A percentile compares a stretch with the other conserved stretches of the same genome.
These are phyloP conservation scores for Saitozyma sp. DNA, from an alignment of 768 basidiomycete species.

Conservation along the genomic window DNA sequence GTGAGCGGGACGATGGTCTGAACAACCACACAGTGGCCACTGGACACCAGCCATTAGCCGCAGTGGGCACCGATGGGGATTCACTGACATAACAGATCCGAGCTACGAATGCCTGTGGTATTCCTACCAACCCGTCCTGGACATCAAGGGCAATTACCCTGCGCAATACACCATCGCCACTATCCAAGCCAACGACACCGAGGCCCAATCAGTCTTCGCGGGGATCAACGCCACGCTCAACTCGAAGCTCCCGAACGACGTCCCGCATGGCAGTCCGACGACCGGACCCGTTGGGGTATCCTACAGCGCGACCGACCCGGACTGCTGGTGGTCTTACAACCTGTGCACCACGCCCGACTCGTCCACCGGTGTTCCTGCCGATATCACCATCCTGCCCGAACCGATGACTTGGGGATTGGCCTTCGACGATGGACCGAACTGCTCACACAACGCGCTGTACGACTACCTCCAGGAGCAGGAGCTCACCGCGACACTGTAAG, in stretches of 20 bases:
- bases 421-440: conserved; percentile 54
- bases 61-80: neutral
- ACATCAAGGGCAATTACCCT: conserved; percentile 33
- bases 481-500: conserved; percentile 52
- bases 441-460: conserved; percentile 54
- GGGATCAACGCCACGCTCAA: conserved; percentile 43
- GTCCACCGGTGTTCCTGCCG: conserved; percentile 30
- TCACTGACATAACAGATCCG: conserved; percentile 24
- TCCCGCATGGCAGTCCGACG: conserved; percentile 42
- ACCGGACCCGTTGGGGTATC: conserved; percentile 46
- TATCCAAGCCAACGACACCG: conserved; percentile 44
- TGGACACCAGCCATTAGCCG: neutral
- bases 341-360: conserved; percentile 41
- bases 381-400: conserved; percentile 46
- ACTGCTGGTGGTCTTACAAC: conserved; percentile 53
- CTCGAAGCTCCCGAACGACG: conserved; percentile 36
- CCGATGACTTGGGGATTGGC: conserved; percentile 50
- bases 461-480: conserved; percentile 49
- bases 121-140: conserved; percentile 35
- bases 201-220: conserved; percentile 36
- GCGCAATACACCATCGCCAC: conserved; percentile 41
- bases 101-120: conserved; percentile 48
- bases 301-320: conserved; percentile 44
- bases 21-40: neutral
- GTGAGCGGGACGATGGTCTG: conserved; percentile 14